Evolutionary conservation across 2,329 filamentous ascomycete genomes (phyloP), one percentile per base, ranked within the genome.

Genomic region (Lithohypha guttulata): DNA sequence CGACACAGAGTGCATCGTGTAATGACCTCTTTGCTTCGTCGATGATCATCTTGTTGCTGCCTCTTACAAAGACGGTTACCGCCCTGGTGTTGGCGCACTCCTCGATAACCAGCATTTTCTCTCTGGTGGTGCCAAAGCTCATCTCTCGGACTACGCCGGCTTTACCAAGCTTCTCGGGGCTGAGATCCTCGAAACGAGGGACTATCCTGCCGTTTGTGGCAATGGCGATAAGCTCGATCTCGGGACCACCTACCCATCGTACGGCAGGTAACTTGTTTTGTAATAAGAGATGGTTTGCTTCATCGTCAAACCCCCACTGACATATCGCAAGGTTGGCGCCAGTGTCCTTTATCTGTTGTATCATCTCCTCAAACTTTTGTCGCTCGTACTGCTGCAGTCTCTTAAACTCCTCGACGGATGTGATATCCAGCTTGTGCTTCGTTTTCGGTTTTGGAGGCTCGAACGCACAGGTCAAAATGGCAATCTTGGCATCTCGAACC

Each of bases 41-140:
- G 60, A 98, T 96, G 61, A 98, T 94, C 91, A 98, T 98, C 73
- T 96, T 98, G 75, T 98, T 98, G 71, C 86, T 93, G 56, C 91
- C 91, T 56, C 91, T 75, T 44, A 98, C 84, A 62, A 98, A 98
- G 40, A 93, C 79, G 2, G 91, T 98, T 44, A 98, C 93, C 30
- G 91, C 91, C 55, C 91, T 74, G 42, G 85, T 94, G 69, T 98
- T 98, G 56, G 93, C 91, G 59, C 91, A 98, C 66, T 98, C 91
- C 67, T 98, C 93, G 54, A 98, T 98, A 42, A 98, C 84, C 53
- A 98, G 71, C 91, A 98, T 98, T 77, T 98, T 96, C 66, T 98
- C 91, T 57, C 91, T 77, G 29, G 91, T 98, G 2, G 91, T 98
- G 54, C 91, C 91, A 56, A 98, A 98, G 19, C 77, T 82, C 81